These are phyloP conservation scores for Myriosclerotinia curreyana DNA, from an alignment of 2,329 filamentous ascomycete genomes.

Conservation along the genomic window DNA sequence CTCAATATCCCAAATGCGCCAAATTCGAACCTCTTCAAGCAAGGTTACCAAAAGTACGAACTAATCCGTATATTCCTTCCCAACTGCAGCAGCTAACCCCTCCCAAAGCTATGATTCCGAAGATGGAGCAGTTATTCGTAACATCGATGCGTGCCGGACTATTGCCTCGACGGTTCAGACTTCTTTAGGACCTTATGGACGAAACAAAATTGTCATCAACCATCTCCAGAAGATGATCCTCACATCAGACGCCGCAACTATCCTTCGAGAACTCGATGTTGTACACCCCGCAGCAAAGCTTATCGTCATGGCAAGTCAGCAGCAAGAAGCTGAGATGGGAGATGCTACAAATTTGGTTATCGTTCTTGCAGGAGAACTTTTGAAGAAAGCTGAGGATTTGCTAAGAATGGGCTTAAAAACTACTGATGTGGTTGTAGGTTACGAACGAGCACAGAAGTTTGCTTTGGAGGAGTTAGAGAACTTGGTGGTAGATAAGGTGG, in stretches of 20 bases:
- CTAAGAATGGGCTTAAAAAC: slow-evolving; percentile 96
- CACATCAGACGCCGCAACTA: slow-evolving; percentile 95
- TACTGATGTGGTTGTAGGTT: slow-evolving; percentile 94
- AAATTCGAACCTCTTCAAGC: slow-evolving; percentile 91
- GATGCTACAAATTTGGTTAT: slow-evolving; percentile 98
- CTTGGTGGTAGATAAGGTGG: slow-evolving; percentile 85
- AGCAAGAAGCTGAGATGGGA: slow-evolving; percentile 98
- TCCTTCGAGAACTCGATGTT: slow-evolving; percentile 94
- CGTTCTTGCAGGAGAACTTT: slow-evolving; percentile 86
- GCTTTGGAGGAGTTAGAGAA: slow-evolving; percentile 83
- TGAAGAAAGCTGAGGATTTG: slow-evolving; percentile 96
- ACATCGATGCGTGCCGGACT: slow-evolving; percentile 96
- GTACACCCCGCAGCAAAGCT: slow-evolving; percentile 97
- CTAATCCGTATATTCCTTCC: slow-evolving; percentile 36
- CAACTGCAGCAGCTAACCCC: slow-evolving; percentile 38
- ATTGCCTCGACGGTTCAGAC: slow-evolving; percentile 97
- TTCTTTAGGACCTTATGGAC: slow-evolving; percentile 91
- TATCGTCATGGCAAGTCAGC: slow-evolving; percentile 96
- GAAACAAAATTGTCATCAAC: slow-evolving; percentile 99
- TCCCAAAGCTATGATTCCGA: slow-evolving; percentile 84
- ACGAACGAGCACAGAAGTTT: slow-evolving; percentile 90
- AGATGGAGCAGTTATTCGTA: slow-evolving; percentile 96
- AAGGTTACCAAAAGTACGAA: slow-evolving; percentile 79
- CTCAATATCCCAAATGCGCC: slow-evolving; percentile 93
- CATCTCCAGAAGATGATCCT: slow-evolving; percentile 99